These are phyloP conservation scores for Cryptosporidium sp. DNA, from an alignment of 169 alveolate species.

Conservation along the genomic window DNA sequence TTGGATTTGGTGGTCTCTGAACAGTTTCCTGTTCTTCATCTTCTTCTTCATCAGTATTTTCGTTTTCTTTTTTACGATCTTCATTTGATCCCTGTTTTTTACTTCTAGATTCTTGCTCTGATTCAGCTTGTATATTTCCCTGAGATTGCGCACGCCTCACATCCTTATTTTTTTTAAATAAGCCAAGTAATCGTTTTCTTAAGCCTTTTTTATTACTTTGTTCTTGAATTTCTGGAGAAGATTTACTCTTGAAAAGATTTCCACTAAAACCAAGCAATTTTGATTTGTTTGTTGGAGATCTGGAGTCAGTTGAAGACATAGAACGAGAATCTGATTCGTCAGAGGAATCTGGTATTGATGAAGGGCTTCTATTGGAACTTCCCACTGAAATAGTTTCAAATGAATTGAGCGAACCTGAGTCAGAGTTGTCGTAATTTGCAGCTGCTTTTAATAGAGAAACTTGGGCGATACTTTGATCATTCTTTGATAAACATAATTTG, in stretches of 20 bases:
- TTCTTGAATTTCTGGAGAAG: neutral
- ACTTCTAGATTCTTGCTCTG: neutral
- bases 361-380: neutral
- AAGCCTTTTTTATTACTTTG: neutral
- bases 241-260: neutral
- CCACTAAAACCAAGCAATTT: neutral
- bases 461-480: neutral
- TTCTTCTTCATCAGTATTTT: neutral
- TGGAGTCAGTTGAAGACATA: neutral
- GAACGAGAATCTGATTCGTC: neutral
- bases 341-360: neutral
- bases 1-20: slow-evolving; percentile 17
- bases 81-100: no score
- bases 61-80: neutral
- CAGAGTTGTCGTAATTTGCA: neutral
- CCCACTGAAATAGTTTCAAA: neutral
- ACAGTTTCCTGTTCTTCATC: neutral
- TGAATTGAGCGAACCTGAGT: neutral
- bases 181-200: neutral
- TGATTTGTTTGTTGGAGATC: neutral
- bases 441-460: neutral
- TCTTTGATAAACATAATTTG: no score
- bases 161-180: neutral
- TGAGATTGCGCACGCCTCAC: neutral
- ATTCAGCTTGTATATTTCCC: neutral